phyloP scores from a whole-genome alignment of 345 rosid species.

The Luvunga scandens region DNA sequence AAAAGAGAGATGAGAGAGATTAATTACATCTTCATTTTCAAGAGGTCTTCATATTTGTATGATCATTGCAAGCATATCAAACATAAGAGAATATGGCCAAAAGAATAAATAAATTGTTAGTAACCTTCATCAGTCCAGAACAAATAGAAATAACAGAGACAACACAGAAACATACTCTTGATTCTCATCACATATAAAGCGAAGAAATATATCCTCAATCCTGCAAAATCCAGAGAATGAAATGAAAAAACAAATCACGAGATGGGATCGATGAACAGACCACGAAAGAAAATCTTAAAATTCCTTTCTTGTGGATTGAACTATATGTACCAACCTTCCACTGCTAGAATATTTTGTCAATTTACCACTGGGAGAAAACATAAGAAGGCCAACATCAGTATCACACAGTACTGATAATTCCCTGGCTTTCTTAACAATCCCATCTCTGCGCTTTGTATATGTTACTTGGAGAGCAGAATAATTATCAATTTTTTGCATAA shows the following conservation, averaged over 20 bases:
- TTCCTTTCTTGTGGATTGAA: neutral
- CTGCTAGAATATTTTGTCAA: conserved; percentile 20
- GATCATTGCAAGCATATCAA: neutral
- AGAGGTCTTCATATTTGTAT: conserved; percentile 11
- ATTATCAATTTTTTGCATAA: conserved; percentile 12
- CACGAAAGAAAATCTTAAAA: neutral
- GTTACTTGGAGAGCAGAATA: conserved; percentile 5
- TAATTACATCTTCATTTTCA: conserved; percentile 18
- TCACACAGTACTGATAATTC: conserved; percentile 24
- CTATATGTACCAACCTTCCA: conserved; percentile 26
- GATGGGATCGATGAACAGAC: neutral
- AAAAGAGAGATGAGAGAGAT: neutral
- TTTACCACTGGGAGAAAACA: conserved; percentile 34
- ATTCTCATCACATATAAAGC: conserved; percentile 5
- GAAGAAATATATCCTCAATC: conserved; percentile 33
- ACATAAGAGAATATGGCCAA: neutral
- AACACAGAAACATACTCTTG: conserved; percentile 10
- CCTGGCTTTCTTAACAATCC: conserved; percentile 27
- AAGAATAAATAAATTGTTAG: neutral
- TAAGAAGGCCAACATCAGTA: conserved; percentile 26
- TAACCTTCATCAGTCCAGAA: neutral
- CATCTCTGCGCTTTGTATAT: conserved; percentile 29
- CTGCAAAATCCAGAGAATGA: conserved; percentile 11
- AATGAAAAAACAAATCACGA: neutral
- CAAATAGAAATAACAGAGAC: neutral